Evolutionary conservation across 176 grass and related monocot genomes (phyloP).

Genomic region (Eleusine indica): DNA sequence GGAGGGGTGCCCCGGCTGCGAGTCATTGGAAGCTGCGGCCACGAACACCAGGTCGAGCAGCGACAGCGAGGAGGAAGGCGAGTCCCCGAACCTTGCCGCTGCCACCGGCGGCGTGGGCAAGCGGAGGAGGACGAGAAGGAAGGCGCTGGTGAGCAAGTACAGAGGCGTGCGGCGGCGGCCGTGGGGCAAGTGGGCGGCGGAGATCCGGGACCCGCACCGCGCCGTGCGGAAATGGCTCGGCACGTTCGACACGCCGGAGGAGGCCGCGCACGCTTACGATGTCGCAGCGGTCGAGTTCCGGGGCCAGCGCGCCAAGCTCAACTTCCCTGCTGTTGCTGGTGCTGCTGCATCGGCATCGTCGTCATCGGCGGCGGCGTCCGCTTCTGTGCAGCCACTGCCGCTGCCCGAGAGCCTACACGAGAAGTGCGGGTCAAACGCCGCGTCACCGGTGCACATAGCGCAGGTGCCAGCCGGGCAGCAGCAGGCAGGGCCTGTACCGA

Average conservation of each 20-base stretch:
- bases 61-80: conserved; percentile 25
- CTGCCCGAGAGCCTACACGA: conserved; percentile 5
- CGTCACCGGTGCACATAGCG: conserved; percentile 23
- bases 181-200: conserved; percentile 89
- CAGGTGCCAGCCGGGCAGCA: not conserved
- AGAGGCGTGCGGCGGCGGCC: conserved; percentile 72
- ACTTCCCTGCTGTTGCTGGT: conserved; percentile 47
- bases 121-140: conserved; percentile 10
- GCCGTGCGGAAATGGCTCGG: conserved; percentile 85
- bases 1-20: conserved; percentile 57
- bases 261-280: conserved; percentile 84
- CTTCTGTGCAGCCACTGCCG: not conserved
- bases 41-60: conserved; percentile 29
- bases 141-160: conserved; percentile 48
- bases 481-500: not conserved
- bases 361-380: not conserved
- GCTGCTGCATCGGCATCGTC: not conserved
- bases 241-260: conserved; percentile 81
- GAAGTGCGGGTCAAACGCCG: conserved; percentile 20
- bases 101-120: conserved; percentile 26
- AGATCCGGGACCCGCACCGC: conserved; percentile 82
- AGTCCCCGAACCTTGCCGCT: not conserved
- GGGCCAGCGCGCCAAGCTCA: conserved; percentile 67
- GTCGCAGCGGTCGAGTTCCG: conserved; percentile 73
- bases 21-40: not conserved